A percentile compares a stretch with the other conserved stretches of the same genome.
These are phyloP conservation scores for Davidsoniella neocaledoniae DNA, from an alignment of 2,329 filamentous ascomycete genomes.

Conservation along the genomic window DNA sequence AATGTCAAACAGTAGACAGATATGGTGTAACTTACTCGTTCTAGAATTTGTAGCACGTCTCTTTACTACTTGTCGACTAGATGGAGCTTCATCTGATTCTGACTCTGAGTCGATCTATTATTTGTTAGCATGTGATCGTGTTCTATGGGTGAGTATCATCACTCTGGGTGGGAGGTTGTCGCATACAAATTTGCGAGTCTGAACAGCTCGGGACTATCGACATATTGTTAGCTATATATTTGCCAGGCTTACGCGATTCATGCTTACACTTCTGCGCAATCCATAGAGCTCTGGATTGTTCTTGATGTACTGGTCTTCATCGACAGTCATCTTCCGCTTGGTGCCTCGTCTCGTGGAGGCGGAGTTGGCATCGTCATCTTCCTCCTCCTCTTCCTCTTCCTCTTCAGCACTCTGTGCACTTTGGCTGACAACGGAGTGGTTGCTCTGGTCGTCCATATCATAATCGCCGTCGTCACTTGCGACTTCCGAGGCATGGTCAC, in stretches of 20 bases:
- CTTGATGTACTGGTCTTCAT: conserved; percentile 70
- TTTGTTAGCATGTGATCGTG: background rate
- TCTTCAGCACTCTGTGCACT: conserved; percentile 11
- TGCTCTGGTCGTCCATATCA: conserved; percentile 46
- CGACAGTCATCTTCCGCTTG: conserved; percentile 55
- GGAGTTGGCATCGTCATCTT: conserved; percentile 32
- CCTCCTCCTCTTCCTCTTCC: conserved; percentile 1
- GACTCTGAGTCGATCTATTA: conserved; percentile 31
- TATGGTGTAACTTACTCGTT: conserved; percentile 33
- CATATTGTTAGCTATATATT: conserved; percentile 5
- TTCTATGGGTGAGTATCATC: background rate
- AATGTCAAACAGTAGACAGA: background rate
- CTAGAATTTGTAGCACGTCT: conserved; percentile 49
- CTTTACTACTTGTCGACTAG: conserved; percentile 44
- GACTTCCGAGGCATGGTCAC: conserved; percentile 32
- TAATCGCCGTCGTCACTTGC: conserved; percentile 58
- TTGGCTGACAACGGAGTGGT: conserved; percentile 18
- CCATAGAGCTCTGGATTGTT: conserved; percentile 93
- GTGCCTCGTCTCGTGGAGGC: conserved; percentile 48
- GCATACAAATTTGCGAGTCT: conserved; percentile 38
- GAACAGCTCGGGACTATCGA: conserved; percentile 36
- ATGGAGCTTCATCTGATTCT: conserved; percentile 50
- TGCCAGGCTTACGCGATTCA: conserved; percentile 3
- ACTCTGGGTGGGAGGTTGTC: conserved; percentile 3
- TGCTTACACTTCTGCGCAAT: conserved; percentile 70